Percentiles rank a stretch among this genome's conserved stretches.
Conservation (phyloP, 805 yeast species). For the Blastobotrys terrestris region DNA sequence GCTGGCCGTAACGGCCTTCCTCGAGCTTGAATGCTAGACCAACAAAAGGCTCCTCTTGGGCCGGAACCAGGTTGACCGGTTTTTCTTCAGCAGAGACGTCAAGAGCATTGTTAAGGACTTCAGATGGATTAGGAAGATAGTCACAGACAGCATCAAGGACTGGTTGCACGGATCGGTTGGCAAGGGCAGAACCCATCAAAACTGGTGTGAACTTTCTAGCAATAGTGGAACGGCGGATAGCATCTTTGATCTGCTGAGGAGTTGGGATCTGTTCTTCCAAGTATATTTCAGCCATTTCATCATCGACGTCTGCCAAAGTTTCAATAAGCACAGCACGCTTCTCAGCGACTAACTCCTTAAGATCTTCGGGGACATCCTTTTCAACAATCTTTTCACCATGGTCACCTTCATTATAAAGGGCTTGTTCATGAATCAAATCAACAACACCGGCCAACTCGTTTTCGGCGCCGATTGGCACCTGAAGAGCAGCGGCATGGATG, state of each 20-base stretch:
- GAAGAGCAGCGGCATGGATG: slow-evolving; percentile 95
- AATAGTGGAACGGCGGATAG: slow-evolving; percentile 92
- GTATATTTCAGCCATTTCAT: slow-evolving; percentile 89
- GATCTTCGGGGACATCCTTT: slow-evolving; percentile 66
- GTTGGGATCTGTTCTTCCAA: slow-evolving; percentile 88
- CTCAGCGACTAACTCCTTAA: slow-evolving; percentile 79
- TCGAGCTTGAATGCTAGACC: slow-evolving; percentile 98
- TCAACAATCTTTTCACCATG: slow-evolving; percentile 80
- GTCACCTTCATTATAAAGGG: slow-evolving; percentile 80
- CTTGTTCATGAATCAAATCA: slow-evolving; percentile 81
- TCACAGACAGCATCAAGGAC: slow-evolving; percentile 95
- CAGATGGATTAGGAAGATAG: slow-evolving; percentile 92
- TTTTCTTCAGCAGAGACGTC: slow-evolving; percentile 59
- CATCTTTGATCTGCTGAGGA: slow-evolving; percentile 72
- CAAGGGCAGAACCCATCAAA: slow-evolving; percentile 98
- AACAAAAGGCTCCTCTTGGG: slow-evolving; percentile 73
- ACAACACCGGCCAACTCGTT: slow-evolving; percentile 80
- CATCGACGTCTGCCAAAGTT: slow-evolving; percentile 96
- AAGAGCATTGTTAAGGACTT: slow-evolving; percentile 83
- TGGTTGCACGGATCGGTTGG: slow-evolving; percentile 92
- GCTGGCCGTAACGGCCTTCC: slow-evolving; percentile 97
- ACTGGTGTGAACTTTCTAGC: slow-evolving; percentile 98
- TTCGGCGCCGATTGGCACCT: slow-evolving; percentile 96
- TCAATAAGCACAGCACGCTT: slow-evolving; percentile 82
- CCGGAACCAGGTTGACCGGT: slow-evolving; percentile 69